Evolutionary conservation across 331 rosid species (phyloP).

Genomic region (Pyrus hybrid): DNA sequence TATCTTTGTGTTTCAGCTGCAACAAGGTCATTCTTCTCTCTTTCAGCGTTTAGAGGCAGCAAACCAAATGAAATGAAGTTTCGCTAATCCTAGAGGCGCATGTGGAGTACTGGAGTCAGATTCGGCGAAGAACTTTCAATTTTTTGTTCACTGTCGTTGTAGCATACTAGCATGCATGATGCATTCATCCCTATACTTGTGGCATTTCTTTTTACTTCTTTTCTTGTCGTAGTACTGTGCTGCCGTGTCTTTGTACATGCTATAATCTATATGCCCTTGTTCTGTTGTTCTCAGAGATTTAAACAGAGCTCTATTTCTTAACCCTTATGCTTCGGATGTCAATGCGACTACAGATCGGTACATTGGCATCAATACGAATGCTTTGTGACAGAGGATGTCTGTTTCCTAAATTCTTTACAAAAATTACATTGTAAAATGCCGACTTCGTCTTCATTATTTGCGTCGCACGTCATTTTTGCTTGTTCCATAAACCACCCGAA

Average conservation of each 20-base stretch:
- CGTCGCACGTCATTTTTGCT: too few species aligned
- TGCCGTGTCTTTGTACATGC: conserved; percentile 18
- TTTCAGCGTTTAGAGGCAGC: conserved; percentile 91
- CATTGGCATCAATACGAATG: not conserved
- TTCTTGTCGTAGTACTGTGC: not conserved
- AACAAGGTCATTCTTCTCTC: conserved; percentile 94
- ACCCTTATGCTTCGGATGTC: not conserved
- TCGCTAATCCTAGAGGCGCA: conserved; percentile 23
- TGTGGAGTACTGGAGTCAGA: not conserved
- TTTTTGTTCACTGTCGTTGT: conserved; percentile 1
- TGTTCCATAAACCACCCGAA: too few species aligned
- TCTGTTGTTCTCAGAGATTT: conserved; percentile 2
- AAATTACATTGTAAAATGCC: too few species aligned
- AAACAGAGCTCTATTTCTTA: not conserved
- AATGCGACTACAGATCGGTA: not conserved
- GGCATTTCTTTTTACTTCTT: not conserved
- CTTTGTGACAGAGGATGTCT: too few species aligned
- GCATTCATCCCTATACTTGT: not conserved
- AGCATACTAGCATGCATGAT: too few species aligned
- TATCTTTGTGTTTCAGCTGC: conserved; percentile 45
- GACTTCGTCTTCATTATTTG: not conserved
- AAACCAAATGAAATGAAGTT: conserved; percentile 53
- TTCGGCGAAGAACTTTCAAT: not conserved
- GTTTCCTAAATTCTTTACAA: too few species aligned
- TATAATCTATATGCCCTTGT: conserved; percentile 2